Base-by-base conservation (phyloP, 768 basidiomycete genomes). In the Xanthoconium stramineum region DNA sequence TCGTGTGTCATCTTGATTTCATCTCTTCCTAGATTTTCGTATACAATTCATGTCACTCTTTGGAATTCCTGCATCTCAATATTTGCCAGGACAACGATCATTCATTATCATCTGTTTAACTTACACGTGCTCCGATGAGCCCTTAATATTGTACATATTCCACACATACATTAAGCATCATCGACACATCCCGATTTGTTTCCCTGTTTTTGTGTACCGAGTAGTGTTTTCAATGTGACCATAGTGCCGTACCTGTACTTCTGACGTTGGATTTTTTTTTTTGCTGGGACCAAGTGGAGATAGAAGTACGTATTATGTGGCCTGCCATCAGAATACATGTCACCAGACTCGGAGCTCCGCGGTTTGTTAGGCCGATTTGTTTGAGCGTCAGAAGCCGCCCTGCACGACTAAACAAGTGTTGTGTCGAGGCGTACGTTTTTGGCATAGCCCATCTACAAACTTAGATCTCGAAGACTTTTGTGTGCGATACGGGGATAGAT, bases 61-160 rank as follows among this genome's bases (percentile, higher is more conserved):
- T 71, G 65, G 61, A 57, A 72, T 64, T 59, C 60, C 61, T 46
- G 67, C 66, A 70, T 62, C 65, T 66, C 69, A 68, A 64, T 66
- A 62, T 71, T 71, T 42, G 43, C 46, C 60, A 64, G 68, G 72
- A 68, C 69, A 67, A 72, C 67, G 64, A 73, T 71, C 70, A 66
- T 68, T 73, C 70, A 72, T 73, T 63, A 69, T 64, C 61, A 67
- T 57, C 42, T 52, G 57, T 71, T 42, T 71, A 71, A 71, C 63
- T 64, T 72, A 72, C 70, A 65, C 66, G 67, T 65, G 61, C 58
- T 61, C 45, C 53, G 57, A 60, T 39, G 52, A 47, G 56, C 65
- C 68, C 64, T 73, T 73, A 72, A 73, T 72, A 68, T 62, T 72
- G 60, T 69, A 63, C 69, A 71, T 72, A 71, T 69, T 57, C 67